These are phyloP conservation scores for Pouteria glomerata DNA, from an alignment of 148 eudicot genomes.

Conservation along the genomic window DNA sequence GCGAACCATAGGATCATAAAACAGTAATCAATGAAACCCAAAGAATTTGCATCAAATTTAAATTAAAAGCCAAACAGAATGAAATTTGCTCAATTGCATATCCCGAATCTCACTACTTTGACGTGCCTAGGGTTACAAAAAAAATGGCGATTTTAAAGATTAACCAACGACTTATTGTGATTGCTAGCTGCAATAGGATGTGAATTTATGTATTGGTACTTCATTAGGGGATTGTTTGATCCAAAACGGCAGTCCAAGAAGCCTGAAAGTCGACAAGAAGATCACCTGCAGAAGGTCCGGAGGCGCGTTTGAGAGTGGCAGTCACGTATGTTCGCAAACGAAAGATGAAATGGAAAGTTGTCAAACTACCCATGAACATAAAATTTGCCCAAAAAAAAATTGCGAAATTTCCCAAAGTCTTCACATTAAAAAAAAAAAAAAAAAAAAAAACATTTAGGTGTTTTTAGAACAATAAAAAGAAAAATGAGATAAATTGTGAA, in stretches of 20 bases:
- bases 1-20: background rate
- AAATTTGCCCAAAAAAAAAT: too few species aligned
- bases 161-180: background rate
- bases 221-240: background rate
- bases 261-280: background rate
- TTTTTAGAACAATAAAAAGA: too few species aligned
- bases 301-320: background rate
- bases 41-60: background rate
- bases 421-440: too few species aligned
- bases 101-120: background rate
- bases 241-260: background rate
- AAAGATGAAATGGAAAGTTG: background rate
- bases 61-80: background rate
- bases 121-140: conserved; percentile 3
- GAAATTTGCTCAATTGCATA: background rate
- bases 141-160: background rate
- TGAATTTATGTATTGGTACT: background rate
- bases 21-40: background rate
- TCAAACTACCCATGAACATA: too few species aligned
- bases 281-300: background rate
- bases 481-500: too few species aligned
- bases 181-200: background rate
- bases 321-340: background rate
- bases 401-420: too few species aligned
- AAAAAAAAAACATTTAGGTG: too few species aligned